Evolutionary conservation across 2,329 filamentous ascomycete genomes (phyloP), one percentile per base, ranked within the genome.

Genomic region (Exophiala aquamarina): DNA sequence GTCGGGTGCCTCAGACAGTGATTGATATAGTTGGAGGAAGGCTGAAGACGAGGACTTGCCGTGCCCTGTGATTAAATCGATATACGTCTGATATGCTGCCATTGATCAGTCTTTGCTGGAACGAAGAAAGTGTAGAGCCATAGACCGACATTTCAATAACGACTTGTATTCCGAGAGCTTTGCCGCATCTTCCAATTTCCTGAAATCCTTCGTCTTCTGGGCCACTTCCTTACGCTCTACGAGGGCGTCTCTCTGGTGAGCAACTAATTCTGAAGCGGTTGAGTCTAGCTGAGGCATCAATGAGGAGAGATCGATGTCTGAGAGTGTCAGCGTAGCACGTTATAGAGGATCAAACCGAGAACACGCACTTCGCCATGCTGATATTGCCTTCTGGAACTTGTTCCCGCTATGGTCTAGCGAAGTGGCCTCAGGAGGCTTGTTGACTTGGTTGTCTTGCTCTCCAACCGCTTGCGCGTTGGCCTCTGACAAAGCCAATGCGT

Each of bases 161-260:
- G 82, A 82, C 70, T 97, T 98, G 72, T 95, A 83, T 67, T 98
- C 93, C 4, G 77, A 76, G 44, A 98, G 72, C 68, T 97, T 98
- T 47, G 81, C 82, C 9, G 86, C 74, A 74, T 98, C 90, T 60
- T 97, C 92, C 9, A 95, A 78, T 67, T 96, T 97, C 52, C 91
- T 79, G 60, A 97, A 98, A 61, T 97, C 92, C 63, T 98, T 98
- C 1, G 93, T 98, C 76, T 96, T 97, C 65, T 96, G 91, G n/a
- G 94, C 93, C 15, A 98, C 76, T 52, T 98, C 94, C 66, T 98
- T 98, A 43, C 93, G 81, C 66, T 98, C 92, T 1, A 96, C 85
- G 3, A 95, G 86, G n/a, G 92, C 89, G 68, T 97, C 93, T 60
- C 91, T 82, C 65, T 98, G 94, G 65, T 95, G 90, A 38, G 87